Evolutionary conservation across 306 rosid genomes (phyloP), one percentile per base, ranked within the genome.

Genomic region (Vigna trinervia): DNA sequence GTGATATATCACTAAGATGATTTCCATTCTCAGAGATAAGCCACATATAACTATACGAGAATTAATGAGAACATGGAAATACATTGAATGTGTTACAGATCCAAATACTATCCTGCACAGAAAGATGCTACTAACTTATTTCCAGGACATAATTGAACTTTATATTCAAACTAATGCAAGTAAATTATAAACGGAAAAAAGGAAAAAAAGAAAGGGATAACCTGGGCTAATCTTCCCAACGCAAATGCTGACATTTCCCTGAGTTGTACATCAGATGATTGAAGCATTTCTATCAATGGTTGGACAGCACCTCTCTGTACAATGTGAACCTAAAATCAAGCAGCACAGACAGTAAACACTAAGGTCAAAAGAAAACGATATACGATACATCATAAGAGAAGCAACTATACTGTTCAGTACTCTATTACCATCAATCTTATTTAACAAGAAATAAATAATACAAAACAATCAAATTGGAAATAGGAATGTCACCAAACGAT

Each of bases 161-260:
- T 41, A 75, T 39, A 50, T 53, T 53, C 51, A 69, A 82, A 75
- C 66, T 54, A 58, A 76, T 13, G 56, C 23, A 53, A 52, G 67
- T 62, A 38, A 80, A 73, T 36, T 69, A 51, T 32, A 36, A 71
- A 51, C 56, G 67, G 17, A 13, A 71, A 19, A 38, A 17, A 69
- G 58, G 17, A 63, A 68, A 39, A 26, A 41, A 41, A 14, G 65
- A 13, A 56, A 20, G 62, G 15, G 56, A 68, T 76, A 67, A 95
- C 99, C 99, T 95, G 97, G 58, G 99, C 99, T 82, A 95, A 85
- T 87, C 99, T 88, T 81, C 99, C 99, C 86, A 95, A 81, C 5
- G 99, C 99, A 86, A 95, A 95, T 81, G 99, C 99, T 53, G 99
- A 89, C 99, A 95, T 95, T 84, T 92, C 99, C 80, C 91, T 90